Conservation (phyloP, 2,329 filamentous ascomycete genomes). For the Aspergillus thermomutatus region DNA sequence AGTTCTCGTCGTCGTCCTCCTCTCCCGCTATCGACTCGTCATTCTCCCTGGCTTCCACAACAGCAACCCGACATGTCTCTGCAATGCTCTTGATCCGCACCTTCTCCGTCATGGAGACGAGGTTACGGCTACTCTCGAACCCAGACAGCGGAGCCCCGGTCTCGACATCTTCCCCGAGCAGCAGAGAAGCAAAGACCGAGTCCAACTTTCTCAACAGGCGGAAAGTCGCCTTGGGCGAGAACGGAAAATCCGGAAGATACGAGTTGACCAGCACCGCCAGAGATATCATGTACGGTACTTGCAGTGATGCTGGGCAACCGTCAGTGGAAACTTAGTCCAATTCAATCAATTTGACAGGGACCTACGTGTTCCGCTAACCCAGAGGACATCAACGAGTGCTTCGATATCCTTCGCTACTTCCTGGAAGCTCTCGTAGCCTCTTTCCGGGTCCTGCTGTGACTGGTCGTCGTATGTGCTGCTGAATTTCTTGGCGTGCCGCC, state of each 20-base stretch:
- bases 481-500: conserved; percentile 53
- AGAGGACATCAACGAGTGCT: conserved; percentile 72
- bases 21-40: conserved; percentile 43
- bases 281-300: conserved; percentile 79
- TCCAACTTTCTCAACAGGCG: conserved; percentile 73
- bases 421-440: conserved; percentile 60
- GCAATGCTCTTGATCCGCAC: conserved; percentile 80
- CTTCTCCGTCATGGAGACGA: conserved; percentile 73
- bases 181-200: conserved; percentile 72
- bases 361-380: conserved; percentile 83
- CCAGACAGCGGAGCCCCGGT: conserved; percentile 66
- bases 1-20: conserved; percentile 33
- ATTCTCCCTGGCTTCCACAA: conserved; percentile 61
- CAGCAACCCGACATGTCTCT: conserved; percentile 67
- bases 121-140: conserved; percentile 57
- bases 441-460: conserved; percentile 31
- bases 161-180: conserved; percentile 64
- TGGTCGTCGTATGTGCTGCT: conserved; percentile 28
- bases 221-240: conserved; percentile 67
- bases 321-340: not conserved
- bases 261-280: conserved; percentile 70
- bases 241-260: conserved; percentile 69
- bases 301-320: conserved; percentile 60
- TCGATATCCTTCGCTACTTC: conserved; percentile 74
- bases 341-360: conserved; percentile 12